Conservation (phyloP, 805 yeast species). For the Sugiyamaella valdiviana region DNA sequence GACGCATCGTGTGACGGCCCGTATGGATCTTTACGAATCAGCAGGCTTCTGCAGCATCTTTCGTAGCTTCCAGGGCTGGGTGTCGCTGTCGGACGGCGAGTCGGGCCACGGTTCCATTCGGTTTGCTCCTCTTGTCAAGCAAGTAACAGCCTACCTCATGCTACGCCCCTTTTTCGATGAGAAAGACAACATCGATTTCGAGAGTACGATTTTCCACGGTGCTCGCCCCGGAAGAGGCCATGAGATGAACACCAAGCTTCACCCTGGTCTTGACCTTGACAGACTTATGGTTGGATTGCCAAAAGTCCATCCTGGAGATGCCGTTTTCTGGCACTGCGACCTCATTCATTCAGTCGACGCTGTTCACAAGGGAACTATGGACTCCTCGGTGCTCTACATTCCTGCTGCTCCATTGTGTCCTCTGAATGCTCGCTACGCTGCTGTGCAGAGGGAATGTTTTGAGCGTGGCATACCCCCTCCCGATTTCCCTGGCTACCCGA, state of each 20-base stretch:
- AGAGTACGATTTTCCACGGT: conserved; percentile 35
- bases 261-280: conserved; percentile 35
- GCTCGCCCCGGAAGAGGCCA: conserved; percentile 36
- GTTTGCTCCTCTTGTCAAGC: conserved; percentile 35
- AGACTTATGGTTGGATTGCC: conserved; percentile 35
- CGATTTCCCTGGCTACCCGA: conserved; percentile 23
- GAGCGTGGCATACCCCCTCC: conserved; percentile 19
- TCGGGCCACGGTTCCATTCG: conserved; percentile 38
- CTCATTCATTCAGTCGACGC: conserved; percentile 38
- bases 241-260: conserved; percentile 27
- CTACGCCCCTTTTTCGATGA: conserved; percentile 36
- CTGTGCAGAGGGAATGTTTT: conserved; percentile 20
- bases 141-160: conserved; percentile 36
- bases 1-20: conserved; percentile 33
- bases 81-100: conserved; percentile 34
- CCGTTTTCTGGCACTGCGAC: conserved; percentile 42
- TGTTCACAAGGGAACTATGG: conserved; percentile 31
- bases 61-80: conserved; percentile 43
- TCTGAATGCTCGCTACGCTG: conserved; percentile 17
- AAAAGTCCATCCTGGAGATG: conserved; percentile 38
- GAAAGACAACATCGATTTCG: conserved; percentile 5
- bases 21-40: conserved; percentile 32
- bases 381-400: conserved; percentile 38
- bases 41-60: conserved; percentile 33
- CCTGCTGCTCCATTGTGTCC: conserved; percentile 34